phyloP scores from a whole-genome alignment of 306 rosid genomes.

The Benincasa hispida region DNA sequence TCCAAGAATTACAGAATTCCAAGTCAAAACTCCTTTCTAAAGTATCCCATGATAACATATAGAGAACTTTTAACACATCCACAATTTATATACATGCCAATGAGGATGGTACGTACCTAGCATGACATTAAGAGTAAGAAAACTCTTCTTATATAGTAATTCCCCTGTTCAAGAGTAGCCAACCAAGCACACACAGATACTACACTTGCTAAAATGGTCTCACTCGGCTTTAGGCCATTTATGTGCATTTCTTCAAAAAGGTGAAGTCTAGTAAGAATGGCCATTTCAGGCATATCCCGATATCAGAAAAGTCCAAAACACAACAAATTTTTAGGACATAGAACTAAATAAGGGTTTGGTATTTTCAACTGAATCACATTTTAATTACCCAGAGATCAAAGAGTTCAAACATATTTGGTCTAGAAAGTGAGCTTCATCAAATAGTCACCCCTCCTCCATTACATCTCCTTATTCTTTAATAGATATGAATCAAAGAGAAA shows the following conservation, averaged over 20 bases:
- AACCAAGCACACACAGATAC: constrained; percentile 64
- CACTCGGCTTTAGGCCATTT: constrained; percentile 45
- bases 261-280: constrained; percentile 46
- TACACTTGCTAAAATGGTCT: constrained; percentile 55
- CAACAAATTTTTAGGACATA: constrained; percentile 59
- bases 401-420: constrained; percentile 16
- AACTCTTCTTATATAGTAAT: constrained; percentile 51
- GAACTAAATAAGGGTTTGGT: constrained; percentile 48
- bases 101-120: constrained; percentile 25
- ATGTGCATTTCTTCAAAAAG: constrained; percentile 64
- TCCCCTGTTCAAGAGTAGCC: constrained; percentile 59
- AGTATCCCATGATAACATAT: constrained; percentile 41
- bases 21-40: constrained; percentile 44
- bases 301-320: constrained; percentile 37
- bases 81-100: constrained; percentile 57
- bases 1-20: constrained; percentile 81
- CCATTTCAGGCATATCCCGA: constrained; percentile 55
- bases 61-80: constrained; percentile 60
- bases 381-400: not conserved
- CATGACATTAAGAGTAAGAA: constrained; percentile 7
- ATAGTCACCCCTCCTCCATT: constrained; percentile 38
- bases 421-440: constrained; percentile 31
- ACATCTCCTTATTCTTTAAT: constrained; percentile 44
- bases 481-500: constrained; percentile 42
- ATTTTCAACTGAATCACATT: constrained; percentile 37